phyloP scores from a whole-genome alignment of 1,284 basidiomycete species.

The Polyporus tsugae region DNA sequence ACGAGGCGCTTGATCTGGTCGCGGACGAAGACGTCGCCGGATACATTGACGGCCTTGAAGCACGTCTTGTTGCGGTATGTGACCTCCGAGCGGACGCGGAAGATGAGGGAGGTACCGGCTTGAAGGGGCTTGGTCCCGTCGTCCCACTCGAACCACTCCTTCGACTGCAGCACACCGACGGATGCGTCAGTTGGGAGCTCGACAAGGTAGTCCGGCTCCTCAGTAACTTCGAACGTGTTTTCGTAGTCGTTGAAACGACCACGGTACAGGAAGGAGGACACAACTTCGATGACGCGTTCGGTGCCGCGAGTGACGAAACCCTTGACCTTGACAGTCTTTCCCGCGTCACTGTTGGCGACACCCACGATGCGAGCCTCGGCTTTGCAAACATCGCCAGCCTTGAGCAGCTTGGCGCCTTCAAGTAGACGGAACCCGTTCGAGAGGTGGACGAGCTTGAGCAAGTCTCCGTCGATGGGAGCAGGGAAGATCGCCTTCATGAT shows the following conservation, averaged over 20 bases:
- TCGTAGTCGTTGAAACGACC: conserved; percentile 93
- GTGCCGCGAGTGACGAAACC: conserved; percentile 83
- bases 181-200: conserved; percentile 80
- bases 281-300: conserved; percentile 90
- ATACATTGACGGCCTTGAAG: conserved; percentile 84
- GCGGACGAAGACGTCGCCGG: conserved; percentile 87
- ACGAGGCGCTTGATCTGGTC: conserved; percentile 87
- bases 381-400: conserved; percentile 90
- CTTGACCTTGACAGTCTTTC: conserved; percentile 94
- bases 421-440: conserved; percentile 96
- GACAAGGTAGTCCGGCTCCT: conserved; percentile 90
- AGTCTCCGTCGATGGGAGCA: conserved; percentile 87
- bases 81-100: conserved; percentile 88
- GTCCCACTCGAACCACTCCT: conserved; percentile 99
- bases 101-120: conserved; percentile 86
- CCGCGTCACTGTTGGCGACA: conserved; percentile 90
- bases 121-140: conserved; percentile 82
- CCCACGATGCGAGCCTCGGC: conserved; percentile 91
- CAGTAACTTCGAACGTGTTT: conserved; percentile 94
- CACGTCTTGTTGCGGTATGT: conserved; percentile 92
- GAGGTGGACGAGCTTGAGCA: conserved; percentile 95
- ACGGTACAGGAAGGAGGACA: conserved; percentile 96
- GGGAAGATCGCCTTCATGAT: conserved; percentile 99
- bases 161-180: conserved; percentile 92
- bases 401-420: conserved; percentile 78